Base-by-base conservation (phyloP, 2,329 filamentous ascomycete species). In the Nothopassalora personata region DNA sequence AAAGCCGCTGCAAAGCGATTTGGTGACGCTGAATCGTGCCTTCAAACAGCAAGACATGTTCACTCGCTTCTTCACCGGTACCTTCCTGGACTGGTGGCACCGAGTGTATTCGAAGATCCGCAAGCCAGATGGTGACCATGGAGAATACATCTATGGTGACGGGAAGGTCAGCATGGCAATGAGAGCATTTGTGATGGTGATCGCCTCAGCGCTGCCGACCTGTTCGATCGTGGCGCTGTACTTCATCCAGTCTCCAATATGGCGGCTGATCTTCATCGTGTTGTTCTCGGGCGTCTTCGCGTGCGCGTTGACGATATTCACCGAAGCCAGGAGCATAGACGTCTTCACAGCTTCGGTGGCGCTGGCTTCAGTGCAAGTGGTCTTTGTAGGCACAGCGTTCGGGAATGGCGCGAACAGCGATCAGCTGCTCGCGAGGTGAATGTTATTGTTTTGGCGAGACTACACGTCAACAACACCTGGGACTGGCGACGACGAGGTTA, bases 311-410 rank as follows among this genome's bases (percentile, higher is more conserved):
- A 60, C 64, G 4, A 43, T 67, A 11, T 67, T 68, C 45, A 68
- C 64, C 0, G 60, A 64, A 19, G 66, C 67, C 3, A 63, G 60
- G 19, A 59, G 63, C 15, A 63, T 68, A n/a, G 65, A 69, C 45
- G 61, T 68, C 10, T 67, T 68, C 39, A 66, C 64, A 33, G 66
- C 63, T 1, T 63, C 62, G 36, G 64, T 63, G 5, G 64, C 66
- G 3, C 52, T 67, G 56, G 66, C 67, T 13, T 59, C 55, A 10
- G 67, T 69, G 6, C 67, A 69, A 47, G 67, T 69, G 4, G 67
- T 68, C 5, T 68, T 67, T 59, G 64, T 68, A 3, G 66, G 66
- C 11, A 68, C 67, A 9, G 58, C 58, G 13, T 60, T 64, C 46
- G 62, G 62, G 1, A 62, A 60, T 53, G 50, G 55, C 5, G 34